Base-by-base conservation (phyloP, 2,329 filamentous ascomycete species). In the Corinectria fuckeliana region DNA sequence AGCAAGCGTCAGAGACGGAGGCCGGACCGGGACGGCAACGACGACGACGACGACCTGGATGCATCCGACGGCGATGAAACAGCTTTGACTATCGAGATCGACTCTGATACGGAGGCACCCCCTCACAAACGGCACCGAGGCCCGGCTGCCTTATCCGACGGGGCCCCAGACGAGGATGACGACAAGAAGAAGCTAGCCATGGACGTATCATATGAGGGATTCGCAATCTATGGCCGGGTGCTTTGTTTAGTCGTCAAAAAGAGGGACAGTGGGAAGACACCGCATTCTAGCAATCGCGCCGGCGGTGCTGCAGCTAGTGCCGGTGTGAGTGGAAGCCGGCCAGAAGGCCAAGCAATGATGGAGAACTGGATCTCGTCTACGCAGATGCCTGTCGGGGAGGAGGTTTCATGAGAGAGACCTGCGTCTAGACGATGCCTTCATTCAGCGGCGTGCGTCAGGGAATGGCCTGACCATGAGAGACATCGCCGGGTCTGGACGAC, bases 161-260 rank as follows among this genome's bases (percentile, higher is more conserved):
- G 71, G 48, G 62, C 53, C 45, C 71, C 71, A 21, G 77, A 72
- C 16, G 73, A 73, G 16, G 74, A 75, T 9, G 88, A 91, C 57
- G 91, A 96, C 71, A 96, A 97, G 78, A 97, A 99, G 81, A 98
- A 97, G 75, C 79, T 96, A 68, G 86, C 85, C 18, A 86, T 97
- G 80, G 89, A 90, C 62, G 95, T 94, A 23, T 89, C 88, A 13
- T 99, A 98, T 77, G 93, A 98, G 71, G 94, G 95, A 8, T 98
- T 98, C 77, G 91, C 90, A 69, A 97, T 99, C 72, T 96, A 97
- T 77, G 93, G 95, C 10, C 90, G 92, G 67, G 92, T 97, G 45
- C 81, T 99, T 23, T 98, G 93, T 76, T 82, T 99, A 58, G 90
- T 99, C 8, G 89, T 99, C 71, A 89, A 88, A 75, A 91, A 90